Evolutionary conservation across 2,329 filamentous ascomycete genomes (phyloP), one percentile per base, ranked within the genome.

Genomic region (Fusarium ambrosium): DNA sequence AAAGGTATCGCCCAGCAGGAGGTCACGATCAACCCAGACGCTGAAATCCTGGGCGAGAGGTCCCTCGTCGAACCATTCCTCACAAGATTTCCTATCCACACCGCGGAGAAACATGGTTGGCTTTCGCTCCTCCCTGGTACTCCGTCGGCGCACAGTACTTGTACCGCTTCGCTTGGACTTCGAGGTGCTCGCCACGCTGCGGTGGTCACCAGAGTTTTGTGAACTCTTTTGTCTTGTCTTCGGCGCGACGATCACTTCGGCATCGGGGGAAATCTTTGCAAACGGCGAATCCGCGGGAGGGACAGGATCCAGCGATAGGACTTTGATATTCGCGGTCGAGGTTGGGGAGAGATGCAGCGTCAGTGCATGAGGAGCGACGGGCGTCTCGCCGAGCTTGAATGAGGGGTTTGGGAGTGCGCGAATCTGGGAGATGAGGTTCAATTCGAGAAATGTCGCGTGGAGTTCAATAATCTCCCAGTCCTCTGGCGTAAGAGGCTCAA

Each of bases 381-480:
- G 81, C 29, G 87, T 85, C 32, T 87, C 86, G 6, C 86, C 81
- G 27, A 88, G 86, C 51, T 85, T 87, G 81, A 91, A 94, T 27
- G 89, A 86, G 20, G 96, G 96, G 82, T 98, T 98, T 27, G 96
- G 96, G 24, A 99, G 87, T 20, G 96, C 96, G 78, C 97, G 93
- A 77, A 99, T 95, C 85, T 99, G 97, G 53, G 93, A 94, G 36
- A 98, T 87, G 62, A 99, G 91, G 82, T 99, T 98, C 74, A 98
- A 88, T 81, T 99, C 97, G 61, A 99, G 87, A 80, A 98, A 99
- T 18, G 93, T 97, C 6, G 97, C 97, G 85, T 99, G 97, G 2
- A 99, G 87, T 83, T 99, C 97, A 78, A 99, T 98, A 79, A 98
- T 97, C 84, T 99, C 97, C 97, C 97, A 99, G 81, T 99, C 97